Conservation (phyloP, 2,329 filamentous ascomycete species). For the Xylariales sp. region DNA sequence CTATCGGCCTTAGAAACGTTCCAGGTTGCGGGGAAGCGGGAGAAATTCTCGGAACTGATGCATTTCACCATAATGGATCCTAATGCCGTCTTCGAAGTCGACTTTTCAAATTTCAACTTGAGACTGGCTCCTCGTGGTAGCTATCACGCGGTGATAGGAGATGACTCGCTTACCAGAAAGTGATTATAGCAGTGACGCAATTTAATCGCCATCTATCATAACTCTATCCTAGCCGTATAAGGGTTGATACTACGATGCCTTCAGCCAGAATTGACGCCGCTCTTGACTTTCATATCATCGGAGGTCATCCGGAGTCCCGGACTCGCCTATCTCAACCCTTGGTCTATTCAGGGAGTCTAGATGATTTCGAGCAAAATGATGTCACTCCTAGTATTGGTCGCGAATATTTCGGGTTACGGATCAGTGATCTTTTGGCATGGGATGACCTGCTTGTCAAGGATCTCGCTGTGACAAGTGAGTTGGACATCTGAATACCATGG, state of each 20-base stretch:
- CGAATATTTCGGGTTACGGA: constrained; percentile 28
- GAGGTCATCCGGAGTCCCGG: constrained; percentile 20
- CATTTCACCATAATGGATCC: constrained; percentile 11
- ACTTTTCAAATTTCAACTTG: constrained; percentile 1
- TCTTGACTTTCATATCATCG: constrained; percentile 17
- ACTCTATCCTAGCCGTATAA: constrained; percentile 1
- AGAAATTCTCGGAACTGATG: constrained; percentile 13
- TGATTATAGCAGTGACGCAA: constrained; percentile 8
- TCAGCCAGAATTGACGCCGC: constrained; percentile 20
- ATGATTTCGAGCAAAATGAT: constrained; percentile 31
- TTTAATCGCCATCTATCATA: constrained; percentile 4
- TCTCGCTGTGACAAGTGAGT: constrained; percentile 24
- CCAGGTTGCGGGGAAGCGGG: constrained; percentile 9
- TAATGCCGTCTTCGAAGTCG: constrained; percentile 10
- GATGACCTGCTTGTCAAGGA: constrained; percentile 15
- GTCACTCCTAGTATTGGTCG: constrained; percentile 29
- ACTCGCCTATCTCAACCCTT: constrained; percentile 27
- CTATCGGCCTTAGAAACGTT: constrained; percentile 1
- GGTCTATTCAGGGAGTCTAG: constrained; percentile 36
- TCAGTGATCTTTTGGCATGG: constrained; percentile 23
- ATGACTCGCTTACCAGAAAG: constrained; percentile 9
- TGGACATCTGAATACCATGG: too few species aligned
- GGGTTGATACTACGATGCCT: constrained; percentile 26
- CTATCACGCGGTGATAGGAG: background rate
- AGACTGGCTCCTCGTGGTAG: background rate